Base-by-base conservation (phyloP, 768 basidiomycete genomes). In the Daedalea quercina region DNA sequence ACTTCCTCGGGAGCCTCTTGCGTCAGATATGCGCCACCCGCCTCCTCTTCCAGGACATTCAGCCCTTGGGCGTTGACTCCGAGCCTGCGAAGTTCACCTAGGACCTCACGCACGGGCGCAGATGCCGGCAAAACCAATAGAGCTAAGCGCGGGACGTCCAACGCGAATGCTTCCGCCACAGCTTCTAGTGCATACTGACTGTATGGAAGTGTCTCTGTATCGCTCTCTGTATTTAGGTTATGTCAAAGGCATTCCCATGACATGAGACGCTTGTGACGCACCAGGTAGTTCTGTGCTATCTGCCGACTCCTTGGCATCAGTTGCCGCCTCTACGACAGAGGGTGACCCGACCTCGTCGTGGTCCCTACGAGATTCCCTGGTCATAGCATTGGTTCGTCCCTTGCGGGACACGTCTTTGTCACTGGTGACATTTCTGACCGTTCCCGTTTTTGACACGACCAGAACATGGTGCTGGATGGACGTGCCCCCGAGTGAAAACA, bases 61-160 rank as follows among this genome's bases (percentile, higher is more conserved):
- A 90, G 65, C 2, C 73, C 74, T 41, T 76, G 75, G 8, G 86
- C 87, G 61, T 87, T 77, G 20, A 90, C 76, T 0, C 88, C 87
- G 57, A 90, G 67, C 56, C 70, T 69, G 28, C 75, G 76, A 58
- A 90, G 70, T 47, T 89, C 88, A 52, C 77, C 74, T 12, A 90
- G 74, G 35, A 79, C 79, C 22, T 82, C 78, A 46, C 75, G 76
- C 20, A 90, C 77, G 0, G 85, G 73, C 17, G 80, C 77, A 22
- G 72, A 72, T 6, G 86, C 73, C 2, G 82, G 83, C 34, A 90
- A 63, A 17, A 88, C 82, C n/a, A 90, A 70, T 17, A 90, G 69
- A 19, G 80, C 88, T 12, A 79, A 60, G 37, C 75, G 73, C 35
- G 85, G 82, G 20, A 90, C 88, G 50, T 88, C 86, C 19, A 88